Evolutionary conservation across 208 protist genomes (phyloP), one percentile per base, ranked within the genome.

Genomic region (Wallacemonas sp.): DNA sequence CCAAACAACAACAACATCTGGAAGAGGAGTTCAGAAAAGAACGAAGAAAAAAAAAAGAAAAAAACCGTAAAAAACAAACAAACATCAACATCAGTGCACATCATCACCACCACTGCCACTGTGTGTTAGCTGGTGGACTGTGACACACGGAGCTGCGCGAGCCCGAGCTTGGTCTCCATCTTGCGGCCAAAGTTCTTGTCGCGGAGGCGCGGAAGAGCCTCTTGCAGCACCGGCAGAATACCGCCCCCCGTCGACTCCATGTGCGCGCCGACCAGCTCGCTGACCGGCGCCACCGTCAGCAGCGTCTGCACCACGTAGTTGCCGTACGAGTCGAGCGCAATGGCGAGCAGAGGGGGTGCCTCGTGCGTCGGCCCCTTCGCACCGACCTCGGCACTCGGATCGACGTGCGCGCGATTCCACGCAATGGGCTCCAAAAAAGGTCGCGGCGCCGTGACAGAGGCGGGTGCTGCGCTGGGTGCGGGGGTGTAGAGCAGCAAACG

Each of bases 231-330:
- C 14, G 62, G 64, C 25, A 91, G 67, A 57, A 93, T 72, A 0
- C 77, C 75, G 5, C 57, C 49, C 36, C 42, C 4, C 28, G 38
- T 45, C 20, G 33, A 26, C 18, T 4, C 55, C 20, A 22, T 49
- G 45, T 59, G 44, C 25, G 64, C 20, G 23, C 45, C 63, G 22
- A 74, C 25, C 25, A 92, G 72, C 69, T 86, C 80, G 29, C 81
- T 72, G 31, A 87, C 76, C 25, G 97, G 92, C 4, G 89, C 76
- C 20, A 95, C 85, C 2, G 66, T 82, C 44, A 97, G 79, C 25
- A 96, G 89, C 23, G 90, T 98, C 67, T 99, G 98, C n/a, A 99
- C 73, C 0, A 99, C 98, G 73, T 99, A 99, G 73, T 99, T 99
- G 44, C 87, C 98, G 74, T 88, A 99, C 14, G 92, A 74, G 74